A percentile compares a stretch with the other conserved stretches of the same genome.
Conservation (phyloP, 2,329 filamentous ascomycete species). For the Stachybotrys echinatus region DNA sequence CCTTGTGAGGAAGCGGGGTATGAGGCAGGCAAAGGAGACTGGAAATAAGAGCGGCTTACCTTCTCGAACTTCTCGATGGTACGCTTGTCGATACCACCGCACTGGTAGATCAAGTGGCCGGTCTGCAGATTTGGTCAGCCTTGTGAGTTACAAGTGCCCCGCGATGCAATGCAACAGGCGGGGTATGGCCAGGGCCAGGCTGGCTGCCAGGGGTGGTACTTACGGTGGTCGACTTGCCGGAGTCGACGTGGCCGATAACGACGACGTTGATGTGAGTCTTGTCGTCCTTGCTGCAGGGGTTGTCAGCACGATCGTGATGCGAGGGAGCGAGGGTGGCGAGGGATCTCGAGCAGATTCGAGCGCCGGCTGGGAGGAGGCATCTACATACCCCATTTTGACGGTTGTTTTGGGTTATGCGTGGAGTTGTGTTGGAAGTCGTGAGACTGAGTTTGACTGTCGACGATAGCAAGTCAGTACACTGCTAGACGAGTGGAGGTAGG, state of each 20-base stretch:
- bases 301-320: constrained; percentile 8
- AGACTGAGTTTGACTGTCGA: constrained; percentile 1
- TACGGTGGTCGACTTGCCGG: constrained; percentile 98
- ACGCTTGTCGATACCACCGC: constrained; percentile 99
- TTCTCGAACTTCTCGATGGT: constrained; percentile 99
- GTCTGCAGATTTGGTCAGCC: too few relatives aligned
- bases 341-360: too few relatives aligned
- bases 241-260: constrained; percentile 99
- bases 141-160: too few relatives aligned
- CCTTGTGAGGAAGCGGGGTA: constrained; percentile 1
- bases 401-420: constrained; percentile 17
- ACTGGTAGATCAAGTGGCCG: constrained; percentile 99
- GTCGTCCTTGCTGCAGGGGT: constrained; percentile 74
- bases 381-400: constrained; percentile 32
- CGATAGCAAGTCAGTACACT: constrained; percentile 10
- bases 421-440: constrained; percentile 9
- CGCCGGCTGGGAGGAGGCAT: too few relatives aligned
- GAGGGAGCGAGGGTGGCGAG: too few relatives aligned
- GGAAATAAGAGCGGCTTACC: constrained; percentile 50
- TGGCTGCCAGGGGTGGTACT: constrained; percentile 30
- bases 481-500: not conserved
- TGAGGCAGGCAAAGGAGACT: constrained; percentile 4
- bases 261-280: constrained; percentile 97
- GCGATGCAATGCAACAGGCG: too few relatives aligned
- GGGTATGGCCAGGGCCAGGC: too few relatives aligned